Conservation (phyloP, 345 rosid genomes). For the Combretum micranthum region DNA sequence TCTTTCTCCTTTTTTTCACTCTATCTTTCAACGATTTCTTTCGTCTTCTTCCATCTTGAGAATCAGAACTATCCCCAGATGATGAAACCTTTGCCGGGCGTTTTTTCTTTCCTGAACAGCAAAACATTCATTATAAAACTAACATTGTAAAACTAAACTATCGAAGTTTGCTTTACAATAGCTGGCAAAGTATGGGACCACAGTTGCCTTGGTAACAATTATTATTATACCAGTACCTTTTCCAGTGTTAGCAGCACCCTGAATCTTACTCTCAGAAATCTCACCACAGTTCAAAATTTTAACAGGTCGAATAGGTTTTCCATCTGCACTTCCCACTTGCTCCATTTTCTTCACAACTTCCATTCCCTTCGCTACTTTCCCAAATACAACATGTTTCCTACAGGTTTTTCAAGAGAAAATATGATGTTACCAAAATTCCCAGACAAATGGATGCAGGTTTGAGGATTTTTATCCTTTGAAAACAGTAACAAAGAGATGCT, state of each 20-base stretch:
- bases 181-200: slow-evolving; percentile 3
- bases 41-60: slow-evolving; percentile 27
- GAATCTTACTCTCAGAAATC: slow-evolving; percentile 38
- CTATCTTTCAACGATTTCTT: slow-evolving; percentile 48
- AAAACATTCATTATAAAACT: slow-evolving; percentile 12
- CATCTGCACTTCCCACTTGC: slow-evolving; percentile 57
- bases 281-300: slow-evolving; percentile 78
- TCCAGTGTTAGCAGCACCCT: slow-evolving; percentile 36
- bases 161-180: neutral
- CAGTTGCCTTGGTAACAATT: neutral
- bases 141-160: neutral
- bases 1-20: slow-evolving; percentile 55
- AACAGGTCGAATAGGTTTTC: slow-evolving; percentile 49
- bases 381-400: slow-evolving; percentile 98
- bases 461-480: neutral
- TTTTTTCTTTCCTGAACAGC: slow-evolving; percentile 51
- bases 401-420: slow-evolving; percentile 4
- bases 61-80: slow-evolving; percentile 50
- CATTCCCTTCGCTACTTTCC: slow-evolving; percentile 80
- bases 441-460: neutral
- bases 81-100: slow-evolving; percentile 40
- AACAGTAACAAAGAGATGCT: neutral
- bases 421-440: neutral
- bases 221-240: slow-evolving; percentile 34
- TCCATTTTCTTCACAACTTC: slow-evolving; percentile 77